Evolutionary conservation across 805 yeast species (phyloP), one percentile per base, ranked within the genome.

Genomic region (Lipomyces yamanashiensis): DNA sequence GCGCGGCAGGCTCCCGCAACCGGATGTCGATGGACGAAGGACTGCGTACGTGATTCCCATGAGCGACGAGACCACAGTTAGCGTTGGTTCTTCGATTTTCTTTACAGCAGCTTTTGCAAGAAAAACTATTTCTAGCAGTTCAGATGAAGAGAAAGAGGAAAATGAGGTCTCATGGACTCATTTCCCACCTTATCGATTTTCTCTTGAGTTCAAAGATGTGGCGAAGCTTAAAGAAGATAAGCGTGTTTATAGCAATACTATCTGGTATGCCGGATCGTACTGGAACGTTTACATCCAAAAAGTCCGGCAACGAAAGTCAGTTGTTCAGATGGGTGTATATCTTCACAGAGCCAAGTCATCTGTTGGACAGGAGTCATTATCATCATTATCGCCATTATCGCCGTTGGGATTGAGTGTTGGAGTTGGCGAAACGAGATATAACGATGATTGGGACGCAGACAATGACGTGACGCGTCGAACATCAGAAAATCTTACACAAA

Each of bases 261-360:
- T 82, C 40, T 84, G 86, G 85, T 84, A 83, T 69, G 85, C 86
- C n/a, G 87, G 87, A 0, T 82, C 86, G 10, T 82, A 80, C 67
- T 84, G 87, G 87, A 83, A 82, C 66, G 71, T 84, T 8, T 84
- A 84, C 70, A 74, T 83, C 39, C 87, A 84, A 62, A 84, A 82
- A 67, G 79, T 80, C 44, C 75, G 76, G 23, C 73, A 51, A 78
- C 79, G 61, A 75, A 78, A 60, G 78, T 54, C 60, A 13, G 56
- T 54, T 15, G 81, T 2, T 79, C 86, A 84, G 64, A 78, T 84
- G 71, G 87, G 87, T 7, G 86, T 84, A 8, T 84, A 84, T 70
- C 71, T 84, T 47, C 86, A 84, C 66, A 71, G 87, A 48, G 85
- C 85, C 1, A 75, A 74, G 34, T 44, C 57, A 9, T 39, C 49